A percentile compares a stretch with the other conserved stretches of the same genome.
phyloP scores from a whole-genome alignment of 208 protist genomes.

The Crithidia bombi region DNA sequence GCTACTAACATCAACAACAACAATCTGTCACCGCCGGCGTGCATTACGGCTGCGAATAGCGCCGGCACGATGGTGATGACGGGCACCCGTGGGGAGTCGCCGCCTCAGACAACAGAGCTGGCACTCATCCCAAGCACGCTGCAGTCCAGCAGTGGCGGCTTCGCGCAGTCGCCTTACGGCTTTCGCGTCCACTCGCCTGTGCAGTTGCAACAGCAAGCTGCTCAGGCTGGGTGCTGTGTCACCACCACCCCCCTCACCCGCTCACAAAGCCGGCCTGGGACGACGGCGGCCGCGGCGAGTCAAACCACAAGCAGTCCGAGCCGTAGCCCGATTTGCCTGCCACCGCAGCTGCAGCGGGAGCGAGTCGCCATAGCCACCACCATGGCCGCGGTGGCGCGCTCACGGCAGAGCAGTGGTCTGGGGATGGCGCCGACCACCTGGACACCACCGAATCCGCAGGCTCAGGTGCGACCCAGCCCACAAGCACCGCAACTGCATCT shows the following conservation, averaged over 20 bases:
- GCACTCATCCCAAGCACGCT: constrained; percentile 35
- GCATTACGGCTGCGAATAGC: constrained; percentile 13
- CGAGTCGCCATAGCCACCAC: constrained; percentile 15
- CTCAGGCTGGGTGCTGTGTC: too few relatives aligned
- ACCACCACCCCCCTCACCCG: constrained; percentile 24
- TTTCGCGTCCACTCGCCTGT: constrained; percentile 34
- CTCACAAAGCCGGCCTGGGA: constrained; percentile 24
- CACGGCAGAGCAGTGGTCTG: constrained; percentile 6
- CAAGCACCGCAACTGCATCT: constrained; percentile 1
- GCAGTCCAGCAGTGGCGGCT: constrained; percentile 26
- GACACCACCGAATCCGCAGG: constrained; percentile 18
- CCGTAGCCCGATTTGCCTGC: constrained; percentile 13
- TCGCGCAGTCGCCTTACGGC: constrained; percentile 34
- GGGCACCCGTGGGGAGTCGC: constrained; percentile 18
- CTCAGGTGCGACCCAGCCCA: constrained; percentile 5
- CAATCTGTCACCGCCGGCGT: neutral
- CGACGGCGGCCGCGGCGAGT: neutral
- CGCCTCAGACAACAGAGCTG: constrained; percentile 23
- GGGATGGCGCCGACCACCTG: constrained; percentile 4
- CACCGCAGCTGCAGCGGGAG: constrained; percentile 18
- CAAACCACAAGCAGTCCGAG: constrained; percentile 11
- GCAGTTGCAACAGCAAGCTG: constrained; percentile 18
- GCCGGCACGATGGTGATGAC: constrained; percentile 27
- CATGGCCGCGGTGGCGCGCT: constrained; percentile 5
- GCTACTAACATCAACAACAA: neutral